phyloP scores from a whole-genome alignment of 2,329 filamentous ascomycete genomes.

The Aspergillus neoniger region DNA sequence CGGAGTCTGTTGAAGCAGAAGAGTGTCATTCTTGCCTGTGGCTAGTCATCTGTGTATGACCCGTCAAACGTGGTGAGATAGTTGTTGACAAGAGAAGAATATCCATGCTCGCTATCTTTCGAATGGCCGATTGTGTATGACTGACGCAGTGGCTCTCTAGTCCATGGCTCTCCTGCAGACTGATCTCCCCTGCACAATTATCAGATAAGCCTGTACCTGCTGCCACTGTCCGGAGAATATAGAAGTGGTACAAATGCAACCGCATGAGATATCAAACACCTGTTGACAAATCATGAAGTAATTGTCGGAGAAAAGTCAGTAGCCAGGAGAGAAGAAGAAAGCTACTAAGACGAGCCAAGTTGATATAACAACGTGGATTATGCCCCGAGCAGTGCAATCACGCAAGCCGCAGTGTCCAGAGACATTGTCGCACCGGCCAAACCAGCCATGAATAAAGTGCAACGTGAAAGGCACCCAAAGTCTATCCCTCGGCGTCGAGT shows the following conservation, averaged over 20 bases:
- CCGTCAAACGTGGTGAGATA: no score
- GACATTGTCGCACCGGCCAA: neutral
- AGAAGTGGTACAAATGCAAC: neutral
- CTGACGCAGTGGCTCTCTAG: neutral
- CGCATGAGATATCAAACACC: neutral
- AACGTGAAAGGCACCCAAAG: neutral
- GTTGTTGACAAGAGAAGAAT: no score
- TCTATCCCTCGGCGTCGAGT: neutral
- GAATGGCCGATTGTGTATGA: neutral
- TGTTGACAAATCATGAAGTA: neutral
- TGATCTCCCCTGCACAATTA: neutral
- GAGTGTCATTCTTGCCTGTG: no score
- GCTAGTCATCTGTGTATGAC: no score
- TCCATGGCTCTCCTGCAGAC: neutral
- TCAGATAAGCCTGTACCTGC: neutral
- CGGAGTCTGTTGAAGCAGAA: neutral
- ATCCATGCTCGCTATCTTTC: no score
- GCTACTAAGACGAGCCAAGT: neutral
- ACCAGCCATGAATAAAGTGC: neutral
- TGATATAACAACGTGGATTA: neutral
- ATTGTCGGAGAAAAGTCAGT: neutral
- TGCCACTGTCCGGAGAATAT: neutral
- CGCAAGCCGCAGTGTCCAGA: neutral
- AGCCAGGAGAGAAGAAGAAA: neutral
- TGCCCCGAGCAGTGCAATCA: neutral